phyloP scores from a whole-genome alignment of 805 yeast species.

The Torulaspora franciscae region DNA sequence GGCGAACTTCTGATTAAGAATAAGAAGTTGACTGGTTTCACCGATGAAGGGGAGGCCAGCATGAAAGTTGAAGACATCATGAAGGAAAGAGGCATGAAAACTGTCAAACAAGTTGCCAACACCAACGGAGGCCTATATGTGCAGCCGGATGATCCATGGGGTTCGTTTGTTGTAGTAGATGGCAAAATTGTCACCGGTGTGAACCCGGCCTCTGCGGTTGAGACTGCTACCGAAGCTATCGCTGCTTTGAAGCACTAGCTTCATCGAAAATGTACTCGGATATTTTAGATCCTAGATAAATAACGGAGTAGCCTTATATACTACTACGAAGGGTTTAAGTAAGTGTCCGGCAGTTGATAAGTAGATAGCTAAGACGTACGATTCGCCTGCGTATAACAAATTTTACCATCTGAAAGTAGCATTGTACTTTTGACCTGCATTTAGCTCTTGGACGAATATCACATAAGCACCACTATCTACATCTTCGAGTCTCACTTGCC shows the following conservation, averaged over 20 bases:
- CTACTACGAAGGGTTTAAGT: too few species aligned
- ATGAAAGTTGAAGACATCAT: conserved; percentile 26
- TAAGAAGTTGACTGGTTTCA: conserved; percentile 56
- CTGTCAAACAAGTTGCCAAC: conserved; percentile 39
- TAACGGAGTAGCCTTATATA: too few species aligned
- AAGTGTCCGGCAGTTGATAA: too few species aligned
- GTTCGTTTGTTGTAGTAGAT: conserved; percentile 47
- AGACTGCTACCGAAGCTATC: conserved; percentile 44
- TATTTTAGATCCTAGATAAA: too few species aligned
- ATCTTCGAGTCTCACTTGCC: too few species aligned
- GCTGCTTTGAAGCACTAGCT: conserved; percentile 16
- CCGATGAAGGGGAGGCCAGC: conserved; percentile 47
- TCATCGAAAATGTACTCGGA: too few species aligned
- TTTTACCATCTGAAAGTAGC: too few species aligned
- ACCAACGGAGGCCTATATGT: conserved; percentile 42
- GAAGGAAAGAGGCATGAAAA: conserved; percentile 28
- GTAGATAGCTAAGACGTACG: too few species aligned
- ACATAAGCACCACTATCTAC: too few species aligned
- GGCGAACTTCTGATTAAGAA: conserved; percentile 48
- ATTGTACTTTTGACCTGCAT: too few species aligned
- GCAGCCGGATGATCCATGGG: conserved; percentile 51
- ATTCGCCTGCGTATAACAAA: too few species aligned
- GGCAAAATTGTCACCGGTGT: conserved; percentile 61
- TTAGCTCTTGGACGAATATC: too few species aligned
- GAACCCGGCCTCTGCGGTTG: conserved; percentile 54